phyloP scores from a whole-genome alignment of 208 protist species.

The Trypanosoma cruzi region DNA sequence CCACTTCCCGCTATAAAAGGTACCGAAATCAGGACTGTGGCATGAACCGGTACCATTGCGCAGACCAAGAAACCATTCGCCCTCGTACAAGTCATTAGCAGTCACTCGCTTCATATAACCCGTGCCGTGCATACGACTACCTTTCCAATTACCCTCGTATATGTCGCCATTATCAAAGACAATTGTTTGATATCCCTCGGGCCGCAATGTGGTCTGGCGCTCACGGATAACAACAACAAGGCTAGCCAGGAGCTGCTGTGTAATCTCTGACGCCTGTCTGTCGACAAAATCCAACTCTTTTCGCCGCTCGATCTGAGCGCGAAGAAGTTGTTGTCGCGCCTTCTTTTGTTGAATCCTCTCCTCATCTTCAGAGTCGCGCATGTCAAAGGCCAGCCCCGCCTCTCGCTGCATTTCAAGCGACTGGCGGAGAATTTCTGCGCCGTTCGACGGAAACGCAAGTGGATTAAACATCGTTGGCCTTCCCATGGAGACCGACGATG shows the following conservation, averaged over 20 bases:
- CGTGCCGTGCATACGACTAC: constrained; percentile 81
- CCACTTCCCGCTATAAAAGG: constrained; percentile 87
- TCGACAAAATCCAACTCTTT: constrained; percentile 46
- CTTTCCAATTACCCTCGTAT: constrained; percentile 93
- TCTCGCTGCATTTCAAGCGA: constrained; percentile 52
- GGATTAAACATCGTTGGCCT: background rate
- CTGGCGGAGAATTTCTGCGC: constrained; percentile 41
- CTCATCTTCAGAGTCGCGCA: constrained; percentile 36
- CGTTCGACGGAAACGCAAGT: constrained; percentile 42
- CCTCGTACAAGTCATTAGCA: constrained; percentile 83
- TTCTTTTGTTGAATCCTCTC: constrained; percentile 48
- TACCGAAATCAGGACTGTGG: constrained; percentile 48
- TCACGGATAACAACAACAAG: constrained; percentile 62
- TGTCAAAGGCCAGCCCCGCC: constrained; percentile 29
- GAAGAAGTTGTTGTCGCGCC: constrained; percentile 43
- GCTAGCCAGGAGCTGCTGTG: constrained; percentile 45
- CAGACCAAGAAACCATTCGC: constrained; percentile 85
- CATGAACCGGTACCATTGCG: constrained; percentile 74
- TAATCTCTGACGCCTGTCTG: constrained; percentile 37
- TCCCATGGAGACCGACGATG: background rate
- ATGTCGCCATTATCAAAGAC: constrained; percentile 78
- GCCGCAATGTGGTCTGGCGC: constrained; percentile 49
- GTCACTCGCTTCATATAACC: constrained; percentile 57
- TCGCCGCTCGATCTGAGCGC: constrained; percentile 51
- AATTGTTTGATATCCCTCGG: constrained; percentile 83